Conservation (phyloP, 1,139 yeast genomes). For the Debaryomycetaceae sp. region DNA sequence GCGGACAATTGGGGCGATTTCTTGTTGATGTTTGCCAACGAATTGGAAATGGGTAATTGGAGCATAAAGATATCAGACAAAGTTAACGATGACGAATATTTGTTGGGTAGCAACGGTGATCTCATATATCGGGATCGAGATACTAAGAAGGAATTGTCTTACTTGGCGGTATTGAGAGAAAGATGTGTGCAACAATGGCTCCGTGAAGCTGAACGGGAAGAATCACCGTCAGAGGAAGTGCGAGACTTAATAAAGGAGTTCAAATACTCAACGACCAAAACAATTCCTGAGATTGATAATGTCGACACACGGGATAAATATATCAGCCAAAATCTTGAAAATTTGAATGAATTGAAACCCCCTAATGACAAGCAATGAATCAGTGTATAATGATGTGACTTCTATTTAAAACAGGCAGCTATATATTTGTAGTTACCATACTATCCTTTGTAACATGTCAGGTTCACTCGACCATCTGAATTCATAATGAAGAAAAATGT, state of each 20-base stretch:
- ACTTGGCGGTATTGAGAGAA: conserved; percentile 58
- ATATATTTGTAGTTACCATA: conserved; percentile 55
- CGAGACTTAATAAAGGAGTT: conserved; percentile 22
- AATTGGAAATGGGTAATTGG: conserved; percentile 76
- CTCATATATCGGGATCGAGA: conserved; percentile 56
- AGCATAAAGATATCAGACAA: conserved; percentile 50
- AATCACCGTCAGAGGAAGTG: conserved; percentile 13
- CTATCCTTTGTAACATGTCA: conserved; percentile 65
- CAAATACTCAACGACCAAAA: conserved; percentile 7
- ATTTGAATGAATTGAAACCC: not conserved
- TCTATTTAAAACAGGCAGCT: not conserved
- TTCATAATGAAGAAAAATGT: conserved; percentile 56
- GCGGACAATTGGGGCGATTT: conserved; percentile 88
- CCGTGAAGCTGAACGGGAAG: conserved; percentile 14
- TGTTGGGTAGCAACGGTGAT: conserved; percentile 67
- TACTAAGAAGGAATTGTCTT: conserved; percentile 49
- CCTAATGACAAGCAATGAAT: not conserved
- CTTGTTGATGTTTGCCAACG: conserved; percentile 74
- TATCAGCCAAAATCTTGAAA: conserved; percentile 4
- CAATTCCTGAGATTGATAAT: conserved; percentile 3
- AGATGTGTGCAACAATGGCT: conserved; percentile 34
- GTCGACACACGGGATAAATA: conserved; percentile 7
- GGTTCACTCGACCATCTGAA: conserved; percentile 69
- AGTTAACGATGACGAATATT: conserved; percentile 40
- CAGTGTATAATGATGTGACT: conserved; percentile 3